Evolutionary conservation across 768 basidiomycete species (phyloP), one percentile per base, ranked within the genome.

Genomic region (Trametes elegans): DNA sequence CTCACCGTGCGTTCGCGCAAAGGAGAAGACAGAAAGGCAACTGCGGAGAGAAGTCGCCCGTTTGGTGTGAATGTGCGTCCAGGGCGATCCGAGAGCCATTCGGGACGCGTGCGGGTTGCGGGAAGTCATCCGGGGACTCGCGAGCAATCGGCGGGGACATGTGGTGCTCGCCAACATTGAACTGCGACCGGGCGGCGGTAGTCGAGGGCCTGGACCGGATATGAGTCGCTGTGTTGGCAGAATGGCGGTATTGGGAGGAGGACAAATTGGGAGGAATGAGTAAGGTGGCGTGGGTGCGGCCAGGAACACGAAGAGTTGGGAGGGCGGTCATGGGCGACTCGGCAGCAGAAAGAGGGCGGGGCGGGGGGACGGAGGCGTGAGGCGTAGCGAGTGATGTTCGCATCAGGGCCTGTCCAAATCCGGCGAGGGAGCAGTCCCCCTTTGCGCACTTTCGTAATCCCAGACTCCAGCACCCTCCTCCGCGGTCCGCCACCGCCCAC

Each of bases 261-360:
- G 10, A 18, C 31, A 41, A 9, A 26, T 16, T n/a, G 42, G 34
- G n/a, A 38, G 44, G 21, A 9, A 38, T 29, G 48, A 39, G 29
- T 23, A 24, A 41, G 31, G 50, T 43, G 41, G 31, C 24, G 41
- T 23, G 34, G 28, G 51, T 53, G 41, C 50, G 24, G 56, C 56
- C 50, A 52, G 56, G 44, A 26, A 57, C 48, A 43, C 32, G 54
- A 41, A 46, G 35, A 31, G 40, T 9, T n/a, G 5, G 29, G 16
- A 32, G 50, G 35, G 38, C 21, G 51, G 51, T 53, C 51, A 57
- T 53, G 50, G 32, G 51, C 57, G 39, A 5, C 29, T 48, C 56
- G 44, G 50, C 31, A 47, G 39, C 11, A 16, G 49, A 48, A 24
- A 41, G 46, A 19, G 19, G 36, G 32, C 5, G 40, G 50, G 24